phyloP scores from a whole-genome alignment of 2,329 filamentous ascomycete species.

The Amauroascus verrucosus region DNA sequence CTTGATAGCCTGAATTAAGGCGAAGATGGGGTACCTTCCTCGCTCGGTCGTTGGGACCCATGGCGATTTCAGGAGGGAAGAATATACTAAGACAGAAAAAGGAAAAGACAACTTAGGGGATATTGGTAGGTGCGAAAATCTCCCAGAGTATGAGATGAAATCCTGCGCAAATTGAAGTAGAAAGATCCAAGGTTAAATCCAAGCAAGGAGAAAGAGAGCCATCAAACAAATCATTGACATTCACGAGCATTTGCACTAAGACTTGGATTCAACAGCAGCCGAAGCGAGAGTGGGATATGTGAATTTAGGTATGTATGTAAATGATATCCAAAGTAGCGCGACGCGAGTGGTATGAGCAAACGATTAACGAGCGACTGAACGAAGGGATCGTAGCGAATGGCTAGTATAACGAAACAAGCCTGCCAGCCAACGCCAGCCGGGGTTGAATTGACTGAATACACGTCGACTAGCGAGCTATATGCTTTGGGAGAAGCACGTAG shows the following conservation, averaged over 20 bases:
- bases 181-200: background rate
- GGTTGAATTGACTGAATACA: background rate
- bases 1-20: constrained; percentile 5
- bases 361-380: constrained; percentile 2
- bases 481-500: background rate
- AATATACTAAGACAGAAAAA: background rate
- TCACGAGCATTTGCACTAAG: background rate
- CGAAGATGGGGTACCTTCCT: constrained; percentile 8
- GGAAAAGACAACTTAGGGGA: background rate
- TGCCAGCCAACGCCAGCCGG: background rate
- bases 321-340: background rate
- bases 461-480: background rate
- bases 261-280: background rate
- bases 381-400: background rate
- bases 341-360: background rate
- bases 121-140: background rate
- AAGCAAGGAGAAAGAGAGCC: background rate
- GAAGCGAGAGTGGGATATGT: background rate
- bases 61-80: background rate
- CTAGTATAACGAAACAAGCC: background rate
- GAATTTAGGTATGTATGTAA: too few species aligned
- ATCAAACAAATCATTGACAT: background rate
- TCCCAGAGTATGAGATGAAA: background rate
- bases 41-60: background rate
- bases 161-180: background rate